Evolutionary conservation across 2,329 filamentous ascomycete species (phyloP).

Genomic region (Monosporascus sp.): DNA sequence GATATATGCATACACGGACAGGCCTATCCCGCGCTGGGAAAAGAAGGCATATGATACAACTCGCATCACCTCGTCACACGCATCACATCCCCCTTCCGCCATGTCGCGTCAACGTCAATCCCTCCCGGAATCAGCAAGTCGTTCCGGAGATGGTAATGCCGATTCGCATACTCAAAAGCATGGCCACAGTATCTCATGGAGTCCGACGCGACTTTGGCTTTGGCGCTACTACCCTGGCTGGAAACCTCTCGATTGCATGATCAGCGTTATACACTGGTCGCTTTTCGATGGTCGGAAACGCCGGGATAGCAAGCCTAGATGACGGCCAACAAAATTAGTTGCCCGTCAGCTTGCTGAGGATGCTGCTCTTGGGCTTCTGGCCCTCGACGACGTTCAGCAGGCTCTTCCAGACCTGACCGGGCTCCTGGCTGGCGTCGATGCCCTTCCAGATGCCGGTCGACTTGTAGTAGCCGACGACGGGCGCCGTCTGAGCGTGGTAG

Average conservation of each 20-base stretch:
- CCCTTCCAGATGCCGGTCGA: slow-evolving; percentile 95
- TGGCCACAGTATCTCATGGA: background rate
- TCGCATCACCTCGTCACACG: background rate
- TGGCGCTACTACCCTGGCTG: background rate
- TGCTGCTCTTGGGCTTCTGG: slow-evolving; percentile 42
- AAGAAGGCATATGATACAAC: background rate
- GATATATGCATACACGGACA: background rate
- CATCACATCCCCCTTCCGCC: background rate
- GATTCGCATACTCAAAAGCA: background rate
- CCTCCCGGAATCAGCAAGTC: no score
- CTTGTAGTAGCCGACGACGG: slow-evolving; percentile 95
- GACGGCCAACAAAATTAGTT: slow-evolving; percentile 11
- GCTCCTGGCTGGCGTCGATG: slow-evolving; percentile 93
- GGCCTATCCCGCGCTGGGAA: background rate
- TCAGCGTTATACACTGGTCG: background rate
- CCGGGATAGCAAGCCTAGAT: background rate
- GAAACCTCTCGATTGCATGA: background rate
- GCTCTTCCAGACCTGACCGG: slow-evolving; percentile 91
- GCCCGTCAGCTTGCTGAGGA: slow-evolving; percentile 38
- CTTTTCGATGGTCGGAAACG: background rate
- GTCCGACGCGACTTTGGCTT: background rate
- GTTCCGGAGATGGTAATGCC: background rate
- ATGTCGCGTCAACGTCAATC: background rate
- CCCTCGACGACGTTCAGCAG: slow-evolving; percentile 78
- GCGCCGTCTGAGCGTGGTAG: slow-evolving; percentile 90